phyloP scores from a whole-genome alignment of 1,284 basidiomycete species.

The Irpex rosettiformis region DNA sequence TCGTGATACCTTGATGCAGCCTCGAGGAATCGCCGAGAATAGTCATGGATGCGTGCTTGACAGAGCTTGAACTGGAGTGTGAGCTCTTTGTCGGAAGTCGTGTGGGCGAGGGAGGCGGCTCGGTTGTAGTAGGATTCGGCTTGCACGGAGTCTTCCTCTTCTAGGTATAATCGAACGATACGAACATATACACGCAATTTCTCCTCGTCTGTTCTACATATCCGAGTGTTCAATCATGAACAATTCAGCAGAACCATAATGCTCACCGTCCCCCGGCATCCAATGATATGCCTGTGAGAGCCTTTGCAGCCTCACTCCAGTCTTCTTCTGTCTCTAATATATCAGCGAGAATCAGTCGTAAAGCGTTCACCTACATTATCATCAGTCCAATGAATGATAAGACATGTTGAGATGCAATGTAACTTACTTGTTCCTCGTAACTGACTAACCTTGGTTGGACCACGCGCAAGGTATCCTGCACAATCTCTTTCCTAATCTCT shows the following conservation, averaged over 20 bases:
- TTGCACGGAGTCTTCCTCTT: constrained; percentile 91
- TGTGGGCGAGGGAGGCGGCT: constrained; percentile 86
- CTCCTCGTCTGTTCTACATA: constrained; percentile 76
- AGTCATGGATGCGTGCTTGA: constrained; percentile 92
- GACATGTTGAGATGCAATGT: neutral
- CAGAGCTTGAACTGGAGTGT: constrained; percentile 83
- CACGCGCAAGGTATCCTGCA: constrained; percentile 68
- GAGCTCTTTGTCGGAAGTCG: constrained; percentile 72
- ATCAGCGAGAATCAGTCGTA: constrained; percentile 86
- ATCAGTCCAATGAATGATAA: constrained; percentile 8
- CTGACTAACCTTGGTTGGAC: constrained; percentile 78
- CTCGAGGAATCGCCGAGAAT: constrained; percentile 88
- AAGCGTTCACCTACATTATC: constrained; percentile 63
- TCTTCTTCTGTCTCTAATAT: constrained; percentile 89
- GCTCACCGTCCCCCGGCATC: constrained; percentile 86
- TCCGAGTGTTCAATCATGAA: constrained; percentile 24
- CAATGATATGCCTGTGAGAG: constrained; percentile 87
- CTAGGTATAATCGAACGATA: constrained; percentile 91
- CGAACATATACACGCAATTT: constrained; percentile 91
- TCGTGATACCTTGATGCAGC: constrained; percentile 96
- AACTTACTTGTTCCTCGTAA: constrained; percentile 90
- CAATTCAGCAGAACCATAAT: neutral
- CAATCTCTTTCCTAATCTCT: constrained; percentile 61
- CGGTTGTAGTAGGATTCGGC: constrained; percentile 97
- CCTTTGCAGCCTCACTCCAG: constrained; percentile 88